Evolutionary conservation across 768 basidiomycete genomes (phyloP).

Genomic region (Podaxis mareebaensis): DNA sequence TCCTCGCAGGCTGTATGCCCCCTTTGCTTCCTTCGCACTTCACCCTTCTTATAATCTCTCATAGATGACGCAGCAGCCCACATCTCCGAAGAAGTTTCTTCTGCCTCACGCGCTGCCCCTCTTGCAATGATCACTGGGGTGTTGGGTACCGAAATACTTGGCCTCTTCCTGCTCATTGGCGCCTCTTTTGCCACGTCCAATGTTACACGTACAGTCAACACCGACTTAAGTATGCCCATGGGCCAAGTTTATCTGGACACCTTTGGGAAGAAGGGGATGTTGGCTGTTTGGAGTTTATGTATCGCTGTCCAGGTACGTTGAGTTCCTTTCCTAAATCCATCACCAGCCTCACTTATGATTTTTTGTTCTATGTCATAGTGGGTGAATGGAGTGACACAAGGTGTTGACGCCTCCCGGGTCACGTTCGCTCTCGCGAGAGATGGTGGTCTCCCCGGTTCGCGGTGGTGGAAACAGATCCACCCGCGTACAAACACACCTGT

Average conservation of each 20-base stretch:
- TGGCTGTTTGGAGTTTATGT: slow-evolving; percentile 60
- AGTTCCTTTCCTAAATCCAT: background rate
- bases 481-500: slow-evolving; percentile 32
- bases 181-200: slow-evolving; percentile 58
- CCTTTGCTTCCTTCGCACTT: background rate
- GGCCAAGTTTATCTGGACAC: slow-evolving; percentile 59
- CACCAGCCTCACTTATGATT: background rate
- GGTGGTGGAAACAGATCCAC: slow-evolving; percentile 37
- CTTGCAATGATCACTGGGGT: slow-evolving; percentile 59
- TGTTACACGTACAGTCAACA: slow-evolving; percentile 44
- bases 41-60: background rate
- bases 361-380: slow-evolving; percentile 33
- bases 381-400: slow-evolving; percentile 65
- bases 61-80: slow-evolving; percentile 67
- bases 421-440: slow-evolving; percentile 60
- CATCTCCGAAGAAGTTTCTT: slow-evolving; percentile 61
- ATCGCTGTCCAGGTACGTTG: slow-evolving; percentile 36
- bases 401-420: slow-evolving; percentile 65
- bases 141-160: slow-evolving; percentile 48
- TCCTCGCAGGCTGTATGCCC: slow-evolving; percentile 57
- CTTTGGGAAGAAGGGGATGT: slow-evolving; percentile 60
- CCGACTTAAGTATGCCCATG: slow-evolving; percentile 54
- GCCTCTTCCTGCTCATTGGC: slow-evolving; percentile 54
- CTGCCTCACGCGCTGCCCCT: slow-evolving; percentile 55
- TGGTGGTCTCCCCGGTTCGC: slow-evolving; percentile 37